A percentile compares a stretch with the other conserved stretches of the same genome.
Evolutionary conservation across 2,329 filamentous ascomycete species (phyloP).

Genomic region (Amauroascus verrucosus): DNA sequence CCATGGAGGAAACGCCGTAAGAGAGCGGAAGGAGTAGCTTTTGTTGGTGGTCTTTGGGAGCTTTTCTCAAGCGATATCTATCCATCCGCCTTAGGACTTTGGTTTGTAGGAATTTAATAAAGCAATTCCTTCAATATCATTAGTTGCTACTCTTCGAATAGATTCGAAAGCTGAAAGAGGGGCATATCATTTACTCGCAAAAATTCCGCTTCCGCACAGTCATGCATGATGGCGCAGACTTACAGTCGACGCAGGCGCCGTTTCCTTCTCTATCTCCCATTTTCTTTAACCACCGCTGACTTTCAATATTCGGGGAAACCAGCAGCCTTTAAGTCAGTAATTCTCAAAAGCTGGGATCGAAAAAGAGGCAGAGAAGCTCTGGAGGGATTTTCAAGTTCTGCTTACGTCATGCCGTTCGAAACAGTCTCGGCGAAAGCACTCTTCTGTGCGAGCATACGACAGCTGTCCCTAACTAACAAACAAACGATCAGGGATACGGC

Average conservation of each 20-base stretch:
- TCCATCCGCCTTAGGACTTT: conserved; percentile 75
- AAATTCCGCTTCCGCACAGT: conserved; percentile 13
- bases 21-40: conserved; percentile 70
- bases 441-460: background rate
- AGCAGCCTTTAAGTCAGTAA: background rate
- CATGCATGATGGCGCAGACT: conserved; percentile 10
- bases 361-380: background rate
- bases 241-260: conserved; percentile 23
- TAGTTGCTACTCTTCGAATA: background rate
- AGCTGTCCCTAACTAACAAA: conserved; percentile 1
- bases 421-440: background rate
- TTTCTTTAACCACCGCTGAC: background rate
- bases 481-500: background rate
- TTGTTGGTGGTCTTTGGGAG: conserved; percentile 34
- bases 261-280: conserved; percentile 7
- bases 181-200: conserved; percentile 14
- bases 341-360: background rate
- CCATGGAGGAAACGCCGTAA: conserved; percentile 68
- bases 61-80: conserved; percentile 43
- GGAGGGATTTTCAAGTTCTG: background rate
- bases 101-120: conserved; percentile 61
- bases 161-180: background rate
- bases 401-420: conserved; percentile 8
- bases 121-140: conserved; percentile 53
- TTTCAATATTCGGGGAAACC: background rate